Evolutionary conservation across 768 basidiomycete genomes (phyloP), one percentile per base, ranked within the genome.

Genomic region (Sistotremastrum niveocremeum): DNA sequence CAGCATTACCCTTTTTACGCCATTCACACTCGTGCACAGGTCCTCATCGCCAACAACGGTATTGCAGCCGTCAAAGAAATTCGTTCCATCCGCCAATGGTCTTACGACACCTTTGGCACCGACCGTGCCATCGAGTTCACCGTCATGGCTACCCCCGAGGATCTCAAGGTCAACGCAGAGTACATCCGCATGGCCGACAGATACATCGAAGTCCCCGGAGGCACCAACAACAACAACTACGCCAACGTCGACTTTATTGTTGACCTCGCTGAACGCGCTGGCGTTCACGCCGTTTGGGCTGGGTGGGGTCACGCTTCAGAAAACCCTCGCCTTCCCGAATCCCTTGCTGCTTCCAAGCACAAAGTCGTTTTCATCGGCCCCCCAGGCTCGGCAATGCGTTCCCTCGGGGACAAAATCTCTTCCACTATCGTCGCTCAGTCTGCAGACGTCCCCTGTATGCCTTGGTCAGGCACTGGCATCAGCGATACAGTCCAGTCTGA

Each of bases 291-390:
- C 39, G 95, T 99, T 29, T 99, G 95, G 95, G 95, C 95, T 34
- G 95, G 95, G 47, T 99, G 95, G 95, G 95, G 95, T 42, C 95
- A 99, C 63, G 95, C 95, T 30, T 98, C 95, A 2, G 95, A 99
- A 64, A 99, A 99, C 63, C 95, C 95, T 1, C 81, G 91, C 45
- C 68, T 99, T 20, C 95, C 95, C 1, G 95, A 99, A 62, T 84
- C 84, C 49, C 77, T 99, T 37, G 79, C 84, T 33, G 82, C 89
- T 3, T 88, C 81, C 63, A 88, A 87, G 63, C 76, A 91, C 69
- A 94, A 90, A 66, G 93, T 99, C 60, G 85, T 99, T 49, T 99
- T 99, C 70, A 99, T 99, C 59, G 95, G 95, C 51, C 95, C 95
- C 20, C 95, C 95, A 8, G 95, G 95, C 41, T 94, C 84, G 53